Evolutionary conservation across 306 rosid species (phyloP).

Genomic region (Citrullus amarus): DNA sequence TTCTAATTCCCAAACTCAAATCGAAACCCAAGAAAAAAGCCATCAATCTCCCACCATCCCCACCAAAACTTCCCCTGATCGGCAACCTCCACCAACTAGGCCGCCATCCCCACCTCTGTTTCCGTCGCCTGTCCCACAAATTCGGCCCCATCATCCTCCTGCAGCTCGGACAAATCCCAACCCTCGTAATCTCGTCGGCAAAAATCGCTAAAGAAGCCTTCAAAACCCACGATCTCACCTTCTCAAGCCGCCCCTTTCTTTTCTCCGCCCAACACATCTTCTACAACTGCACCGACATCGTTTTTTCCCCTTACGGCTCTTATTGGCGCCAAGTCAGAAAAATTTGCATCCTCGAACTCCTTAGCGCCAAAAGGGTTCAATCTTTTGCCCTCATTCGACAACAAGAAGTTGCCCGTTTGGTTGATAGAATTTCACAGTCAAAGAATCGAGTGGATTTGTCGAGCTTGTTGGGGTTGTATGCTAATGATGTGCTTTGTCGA

Average conservation of each 20-base stretch:
- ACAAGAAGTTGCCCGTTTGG: slow-evolving; percentile 19
- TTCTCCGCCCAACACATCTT: slow-evolving; percentile 28
- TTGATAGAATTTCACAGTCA: background rate
- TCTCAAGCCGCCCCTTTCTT: slow-evolving; percentile 26
- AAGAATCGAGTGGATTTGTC: slow-evolving; percentile 14
- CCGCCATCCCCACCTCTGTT: slow-evolving; percentile 15
- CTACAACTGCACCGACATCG: slow-evolving; percentile 29
- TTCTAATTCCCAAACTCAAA: background rate
- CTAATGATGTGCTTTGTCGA: slow-evolving; percentile 24
- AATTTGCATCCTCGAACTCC: slow-evolving; percentile 24
- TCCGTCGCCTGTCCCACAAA: slow-evolving; percentile 8
- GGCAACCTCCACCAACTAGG: slow-evolving; percentile 32
- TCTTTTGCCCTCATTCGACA: slow-evolving; percentile 17
- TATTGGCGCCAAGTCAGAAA: slow-evolving; percentile 33
- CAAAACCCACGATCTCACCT: slow-evolving; percentile 25
- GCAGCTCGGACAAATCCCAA: slow-evolving; percentile 28
- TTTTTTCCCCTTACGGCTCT: slow-evolving; percentile 31
- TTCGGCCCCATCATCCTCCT: slow-evolving; percentile 30
- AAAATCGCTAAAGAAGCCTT: slow-evolving; percentile 21
- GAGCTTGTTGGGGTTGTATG: slow-evolving; percentile 7
- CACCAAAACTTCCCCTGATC: slow-evolving; percentile 18
- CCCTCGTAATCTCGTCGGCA: slow-evolving; percentile 21
- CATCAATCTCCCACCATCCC: slow-evolving; percentile 20
- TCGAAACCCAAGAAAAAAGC: background rate
- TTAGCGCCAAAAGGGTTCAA: slow-evolving; percentile 20